Evolutionary conservation across 305 asterid species (phyloP), one percentile per base, ranked within the genome.

Genomic region (Fraxinus paxiana): DNA sequence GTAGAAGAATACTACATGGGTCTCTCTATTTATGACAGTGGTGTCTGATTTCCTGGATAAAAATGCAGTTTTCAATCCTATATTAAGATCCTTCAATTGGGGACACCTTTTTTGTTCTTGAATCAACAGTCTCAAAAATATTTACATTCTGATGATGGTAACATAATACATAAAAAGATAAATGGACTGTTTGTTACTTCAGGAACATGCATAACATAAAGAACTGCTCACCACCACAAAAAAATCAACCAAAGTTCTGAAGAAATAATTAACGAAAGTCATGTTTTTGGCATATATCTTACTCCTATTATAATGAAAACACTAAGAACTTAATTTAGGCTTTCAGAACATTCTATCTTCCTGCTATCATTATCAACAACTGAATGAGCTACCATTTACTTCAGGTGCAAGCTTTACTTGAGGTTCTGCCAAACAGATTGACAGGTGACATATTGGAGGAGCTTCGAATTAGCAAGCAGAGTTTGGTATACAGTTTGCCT

Each of bases 381-480:
- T 48, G 79, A 48, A 63, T 20, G 17, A 2, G 59, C 78, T 80
- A 9, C 80, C 35, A 46, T 84, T 77, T 84, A 78, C 78, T 92
- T 84, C 91, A 96, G 99, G 94, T 96, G 78, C 93, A 90, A 92
- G 87, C 90, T 85, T 92, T 96, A 84, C 93, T 96, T 65, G 99
- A 93, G 92, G 97, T 94, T 83, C 93, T 96, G 82, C 98, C 99
- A 37, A 96, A 94, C 84, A 90, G 98, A 79, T 87, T 96, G 89
- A 96, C 98, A 2, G 98, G 91, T 78, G 93, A 90, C 86, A 88
- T 96, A 84, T 85, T 96, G 88, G 99, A 94, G 91, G 92, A 96
- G 85, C 98, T 96, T 72, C 92, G 99, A 65, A 92, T 89, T 83
- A 94, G 97, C 97, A 96, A 96, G 85, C 99, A 96, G 85, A 88